Base-by-base conservation (phyloP, 352 stramenopile genomes). In the Achlya hypogyna region DNA sequence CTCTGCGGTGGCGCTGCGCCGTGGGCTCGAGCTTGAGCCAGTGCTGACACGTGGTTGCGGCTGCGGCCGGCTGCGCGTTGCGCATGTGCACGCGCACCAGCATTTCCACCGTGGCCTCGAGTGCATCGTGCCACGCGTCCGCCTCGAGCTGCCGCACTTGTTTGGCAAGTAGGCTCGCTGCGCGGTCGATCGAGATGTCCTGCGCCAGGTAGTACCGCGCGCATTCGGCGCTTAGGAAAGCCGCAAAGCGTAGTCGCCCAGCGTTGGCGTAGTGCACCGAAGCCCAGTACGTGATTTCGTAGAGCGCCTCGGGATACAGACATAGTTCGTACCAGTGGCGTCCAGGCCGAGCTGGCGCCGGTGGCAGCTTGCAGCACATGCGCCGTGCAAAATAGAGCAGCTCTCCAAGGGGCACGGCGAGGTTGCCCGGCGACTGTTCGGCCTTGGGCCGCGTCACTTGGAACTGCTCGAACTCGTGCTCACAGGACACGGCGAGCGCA, bases 261-360 rank as follows among this genome's bases (percentile, higher is more conserved):
- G 81, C 84, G 1, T 78, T 76, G 1, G 77, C 89, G 60, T 85
- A 93, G 38, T 93, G 78, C 29, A 91, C 76, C 5, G 84, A 90
- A 25, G 82, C 81, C 51, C 90, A 63, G 53, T 89, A 81, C 0
- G 84, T 89, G 12, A 93, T 56, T 69, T 93, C 82, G 56, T 91
- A 74, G 16, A 85, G 83, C 18, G n/a, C 35, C 5, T 72, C 51
- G 20, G 58, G 67, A 8, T 75, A 63, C 5, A 90, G 70, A 60
- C 76, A 76, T 1, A n/a, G 23, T 9, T 74, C 62, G 65, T 91
- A 93, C 84, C 84, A 93, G n/a, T 18, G 32, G 18, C 62, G 28
- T 5, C 23, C 35, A 9, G 52, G 20, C 8, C 51, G n/a, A 34
- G 65, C 64, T 43, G 67, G 62, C 28, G 69, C 49, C 31, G 63